Conservation (phyloP, 305 asterid species). For the Solanum aculeatissimum region DNA sequence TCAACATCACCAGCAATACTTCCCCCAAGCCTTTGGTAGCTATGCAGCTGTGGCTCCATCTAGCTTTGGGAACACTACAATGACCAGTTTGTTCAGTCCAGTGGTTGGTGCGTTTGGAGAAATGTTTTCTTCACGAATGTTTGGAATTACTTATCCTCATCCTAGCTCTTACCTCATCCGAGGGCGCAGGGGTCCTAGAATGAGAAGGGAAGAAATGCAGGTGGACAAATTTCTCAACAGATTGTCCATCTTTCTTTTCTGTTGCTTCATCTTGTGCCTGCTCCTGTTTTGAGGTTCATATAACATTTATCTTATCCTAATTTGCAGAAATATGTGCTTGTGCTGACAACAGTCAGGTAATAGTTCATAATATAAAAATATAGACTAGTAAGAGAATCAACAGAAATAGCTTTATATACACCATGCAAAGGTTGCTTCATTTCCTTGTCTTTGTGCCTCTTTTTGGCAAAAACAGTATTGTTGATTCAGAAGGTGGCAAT, state of each 20-base stretch:
- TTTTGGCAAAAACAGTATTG: background rate
- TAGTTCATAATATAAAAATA: background rate
- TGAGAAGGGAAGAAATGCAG: conserved; percentile 20
- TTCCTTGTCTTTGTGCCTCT: background rate
- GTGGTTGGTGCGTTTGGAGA: conserved; percentile 1
- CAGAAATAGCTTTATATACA: background rate
- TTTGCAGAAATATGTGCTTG: background rate
- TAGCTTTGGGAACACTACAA: background rate
- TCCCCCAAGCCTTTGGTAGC: conserved; percentile 5
- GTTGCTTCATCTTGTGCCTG: conserved; percentile 11
- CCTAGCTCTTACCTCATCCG: background rate
- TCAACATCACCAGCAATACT: conserved; percentile 17
- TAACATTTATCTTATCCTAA: background rate
- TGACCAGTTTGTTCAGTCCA: background rate
- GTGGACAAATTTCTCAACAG: conserved; percentile 11
- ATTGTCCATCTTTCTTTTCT: conserved; percentile 6
- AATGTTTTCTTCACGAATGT: background rate
- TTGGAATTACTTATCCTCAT: background rate
- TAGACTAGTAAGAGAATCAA: background rate
- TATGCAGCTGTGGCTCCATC: background rate
- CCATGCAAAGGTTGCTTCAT: background rate
- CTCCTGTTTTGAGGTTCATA: conserved; percentile 7
- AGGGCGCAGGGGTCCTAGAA: background rate
- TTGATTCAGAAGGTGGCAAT: background rate
- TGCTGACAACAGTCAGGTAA: background rate